phyloP scores from a whole-genome alignment of 2,329 filamentous ascomycete species.

The Phialocephala subalpina region DNA sequence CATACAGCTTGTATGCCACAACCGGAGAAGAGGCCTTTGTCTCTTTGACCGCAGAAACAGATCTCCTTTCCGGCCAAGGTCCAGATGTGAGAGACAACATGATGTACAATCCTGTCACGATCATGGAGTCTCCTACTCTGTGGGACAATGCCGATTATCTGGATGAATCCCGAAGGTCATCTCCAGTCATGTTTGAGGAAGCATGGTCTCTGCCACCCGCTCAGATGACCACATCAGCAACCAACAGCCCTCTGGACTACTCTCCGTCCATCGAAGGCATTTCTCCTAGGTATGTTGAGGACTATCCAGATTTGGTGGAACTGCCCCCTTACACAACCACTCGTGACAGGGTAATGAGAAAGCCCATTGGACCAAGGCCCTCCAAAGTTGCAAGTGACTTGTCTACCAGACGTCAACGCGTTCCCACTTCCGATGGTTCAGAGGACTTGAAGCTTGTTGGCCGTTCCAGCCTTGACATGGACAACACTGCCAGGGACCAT shows the following conservation, averaged over 20 bases:
- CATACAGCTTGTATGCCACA: conserved; percentile 36
- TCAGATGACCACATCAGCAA: conserved; percentile 36
- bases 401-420: conserved; percentile 32
- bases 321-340: conserved; percentile 39
- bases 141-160: conserved; percentile 38
- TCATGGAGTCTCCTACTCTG: conserved; percentile 35
- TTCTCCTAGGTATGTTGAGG: conserved; percentile 44
- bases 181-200: conserved; percentile 38
- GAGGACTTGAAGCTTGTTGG: conserved; percentile 42
- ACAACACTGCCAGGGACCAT: conserved; percentile 65
- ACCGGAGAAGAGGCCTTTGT: conserved; percentile 35
- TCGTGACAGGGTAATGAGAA: conserved; percentile 40
- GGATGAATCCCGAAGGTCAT: conserved; percentile 41
- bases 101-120: conserved; percentile 34
- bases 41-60: conserved; percentile 32
- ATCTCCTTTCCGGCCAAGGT: conserved; percentile 31
- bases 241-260: conserved; percentile 41
- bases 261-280: conserved; percentile 39
- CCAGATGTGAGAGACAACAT: conserved; percentile 36
- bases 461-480: conserved; percentile 42
- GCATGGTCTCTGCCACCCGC: conserved; percentile 34
- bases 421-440: conserved; percentile 33
- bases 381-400: conserved; percentile 43
- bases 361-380: conserved; percentile 41
- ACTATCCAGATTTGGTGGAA: conserved; percentile 40